Evolutionary conservation across 106 monocot genomes (phyloP).

Genomic region (Dendrobium nobile): DNA sequence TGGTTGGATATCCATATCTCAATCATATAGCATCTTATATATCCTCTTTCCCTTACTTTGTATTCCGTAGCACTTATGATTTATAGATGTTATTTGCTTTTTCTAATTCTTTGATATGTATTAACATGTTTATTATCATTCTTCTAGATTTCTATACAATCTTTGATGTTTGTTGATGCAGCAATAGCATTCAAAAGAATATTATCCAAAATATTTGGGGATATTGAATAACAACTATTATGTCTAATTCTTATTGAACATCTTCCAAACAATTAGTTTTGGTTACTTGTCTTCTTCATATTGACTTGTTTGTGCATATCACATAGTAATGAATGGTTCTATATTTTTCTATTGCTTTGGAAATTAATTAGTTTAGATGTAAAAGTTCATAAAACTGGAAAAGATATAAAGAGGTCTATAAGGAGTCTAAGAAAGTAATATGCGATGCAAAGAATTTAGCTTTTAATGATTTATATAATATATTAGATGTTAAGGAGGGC

Average conservation of each 20-base stretch:
- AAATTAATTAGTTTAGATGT: not conserved
- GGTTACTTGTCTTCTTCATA: not conserved
- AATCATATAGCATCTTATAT: constrained; percentile 1
- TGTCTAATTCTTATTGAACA: not conserved
- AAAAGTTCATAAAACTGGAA: too few relatives aligned
- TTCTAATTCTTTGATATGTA: not conserved
- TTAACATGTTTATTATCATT: not conserved
- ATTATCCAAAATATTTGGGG: not conserved
- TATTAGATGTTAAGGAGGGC: too few relatives aligned
- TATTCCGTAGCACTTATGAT: not conserved
- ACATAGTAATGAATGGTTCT: not conserved
- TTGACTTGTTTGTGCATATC: not conserved
- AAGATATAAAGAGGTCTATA: too few relatives aligned
- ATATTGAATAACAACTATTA: not conserved
- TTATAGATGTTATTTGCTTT: not conserved
- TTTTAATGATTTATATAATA: too few relatives aligned
- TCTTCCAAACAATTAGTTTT: not conserved
- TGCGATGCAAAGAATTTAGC: too few relatives aligned
- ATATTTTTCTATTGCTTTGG: not conserved
- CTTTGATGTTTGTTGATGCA: not conserved
- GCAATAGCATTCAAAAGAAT: not conserved
- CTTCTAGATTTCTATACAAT: not conserved
- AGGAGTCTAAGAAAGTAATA: too few relatives aligned
- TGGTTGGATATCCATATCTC: not conserved
- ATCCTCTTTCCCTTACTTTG: not conserved